Evolutionary conservation across 495 filamentous ascomycete species (phyloP).

Genomic region (Aspergillus baeticus): DNA sequence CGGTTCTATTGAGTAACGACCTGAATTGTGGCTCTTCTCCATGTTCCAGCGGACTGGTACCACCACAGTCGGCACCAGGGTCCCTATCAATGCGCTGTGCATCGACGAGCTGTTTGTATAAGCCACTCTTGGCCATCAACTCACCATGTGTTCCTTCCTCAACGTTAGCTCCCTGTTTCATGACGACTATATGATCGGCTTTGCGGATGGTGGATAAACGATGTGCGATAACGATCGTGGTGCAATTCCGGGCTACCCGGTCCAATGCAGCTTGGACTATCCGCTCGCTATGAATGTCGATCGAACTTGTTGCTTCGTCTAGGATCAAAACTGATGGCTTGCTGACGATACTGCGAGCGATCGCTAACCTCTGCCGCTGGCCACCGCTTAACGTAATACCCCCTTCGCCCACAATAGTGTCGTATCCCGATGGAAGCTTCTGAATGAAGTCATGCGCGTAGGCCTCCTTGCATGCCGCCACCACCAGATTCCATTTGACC

Average conservation of each 20-base stretch:
- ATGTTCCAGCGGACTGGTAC: too few relatives aligned
- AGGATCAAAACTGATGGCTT: constrained; percentile 77
- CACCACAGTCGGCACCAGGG: neutral
- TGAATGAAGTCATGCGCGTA: constrained; percentile 36
- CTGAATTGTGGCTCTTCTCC: neutral
- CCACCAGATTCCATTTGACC: constrained; percentile 44
- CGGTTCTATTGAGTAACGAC: constrained; percentile 6
- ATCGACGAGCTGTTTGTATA: constrained; percentile 44
- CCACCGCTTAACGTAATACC: constrained; percentile 39
- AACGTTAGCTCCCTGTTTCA: constrained; percentile 41
- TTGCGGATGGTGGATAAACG: constrained; percentile 53
- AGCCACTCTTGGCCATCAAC: constrained; percentile 32
- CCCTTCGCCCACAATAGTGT: constrained; percentile 34
- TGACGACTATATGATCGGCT: constrained; percentile 54
- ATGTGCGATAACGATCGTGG: constrained; percentile 55
- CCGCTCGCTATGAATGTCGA: constrained; percentile 49
- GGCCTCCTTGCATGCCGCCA: constrained; percentile 25
- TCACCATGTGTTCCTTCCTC: constrained; percentile 52
- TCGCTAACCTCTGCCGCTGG: constrained; percentile 61
- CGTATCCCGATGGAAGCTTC: constrained; percentile 32
- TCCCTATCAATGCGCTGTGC: constrained; percentile 23
- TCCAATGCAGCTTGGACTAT: constrained; percentile 48
- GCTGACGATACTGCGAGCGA: constrained; percentile 78
- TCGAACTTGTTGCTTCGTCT: constrained; percentile 51
- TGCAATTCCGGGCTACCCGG: constrained; percentile 35